Evolutionary conservation across 306 rosid genomes (phyloP).

Genomic region (Begonia masoniana): DNA sequence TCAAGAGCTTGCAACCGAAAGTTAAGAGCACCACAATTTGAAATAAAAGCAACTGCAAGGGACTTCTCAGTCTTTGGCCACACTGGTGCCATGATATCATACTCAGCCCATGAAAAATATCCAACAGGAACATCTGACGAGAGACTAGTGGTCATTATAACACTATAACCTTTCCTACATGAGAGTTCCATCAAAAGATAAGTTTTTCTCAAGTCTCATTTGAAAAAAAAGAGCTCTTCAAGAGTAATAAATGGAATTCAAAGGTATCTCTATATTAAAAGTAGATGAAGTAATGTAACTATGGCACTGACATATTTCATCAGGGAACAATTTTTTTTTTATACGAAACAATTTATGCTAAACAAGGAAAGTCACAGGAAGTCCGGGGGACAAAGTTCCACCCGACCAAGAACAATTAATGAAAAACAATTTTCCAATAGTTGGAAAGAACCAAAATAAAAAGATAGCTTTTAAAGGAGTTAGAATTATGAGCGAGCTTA

Average conservation of each 20-base stretch:
- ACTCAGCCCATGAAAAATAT: slow-evolving; percentile 99
- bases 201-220: neutral
- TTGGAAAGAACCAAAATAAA: no score
- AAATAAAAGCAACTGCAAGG: slow-evolving; percentile 95
- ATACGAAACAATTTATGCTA: neutral
- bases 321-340: no score
- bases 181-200: slow-evolving; percentile 3
- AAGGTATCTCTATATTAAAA: no score
- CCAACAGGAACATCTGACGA: slow-evolving; percentile 98
- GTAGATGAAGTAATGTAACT: no score
- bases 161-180: slow-evolving; percentile 60
- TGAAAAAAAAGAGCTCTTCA: neutral
- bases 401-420: no score
- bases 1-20: slow-evolving; percentile 94
- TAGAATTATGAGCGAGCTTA: no score
- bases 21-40: slow-evolving; percentile 91
- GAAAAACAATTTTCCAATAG: no score
- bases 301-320: no score
- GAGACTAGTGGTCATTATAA: slow-evolving; percentile 95
- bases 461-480: no score
- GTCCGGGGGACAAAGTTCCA: no score
- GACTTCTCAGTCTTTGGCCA: slow-evolving; percentile 73
- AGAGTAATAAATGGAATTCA: no score
- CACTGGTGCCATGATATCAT: slow-evolving; percentile 84
- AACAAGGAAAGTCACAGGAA: no score